Evolutionary conservation across 352 stramenopile genomes (phyloP), one percentile per base, ranked within the genome.

Genomic region (Pythium periplocum): DNA sequence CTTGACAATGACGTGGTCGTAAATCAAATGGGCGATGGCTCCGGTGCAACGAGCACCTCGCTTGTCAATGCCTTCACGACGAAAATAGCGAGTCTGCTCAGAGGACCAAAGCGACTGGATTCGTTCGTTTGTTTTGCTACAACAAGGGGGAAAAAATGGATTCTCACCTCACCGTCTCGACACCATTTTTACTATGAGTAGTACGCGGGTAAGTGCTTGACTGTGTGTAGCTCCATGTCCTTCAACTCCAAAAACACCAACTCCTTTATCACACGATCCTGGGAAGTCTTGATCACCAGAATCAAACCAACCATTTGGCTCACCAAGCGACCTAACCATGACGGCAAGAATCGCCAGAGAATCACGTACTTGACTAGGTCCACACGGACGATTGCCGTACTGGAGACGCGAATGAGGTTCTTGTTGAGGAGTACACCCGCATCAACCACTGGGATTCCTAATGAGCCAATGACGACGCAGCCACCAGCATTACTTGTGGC

Each of bases 291-390:
- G 30, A 60, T 52, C 17, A 59, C 60, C 17, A 68, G 48, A n/a
- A 48, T 54, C 2, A 51, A 45, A 26, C 60, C 60, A 12, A 68
- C 60, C 8, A 47, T 48, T 39, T 11, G 12, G 43, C 60, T 63
- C 30, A 62, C 37, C 34, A 51, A n/a, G 10, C 53, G 47, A 17
- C 36, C 42, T 10, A 66, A 44, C 1, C 53, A 17, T 2, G 45
- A 32, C 48, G 55, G 59, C n/a, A 62, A 32, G 35, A 62, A 53
- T 1, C 54, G 55, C 31, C 63, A 67, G 30, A 63, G 30, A 26
- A 67, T 53, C 37, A 51, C 60, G 45, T 59, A 67, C 51, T 67
- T 59, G 40, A 67, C 54, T 26, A 59, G 59, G 42, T 43, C 54
- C n/a, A 30, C 48, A 2, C 60, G 54, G 5, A 59, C 53, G 38